Base-by-base conservation (phyloP, 1,284 basidiomycete species). In the Lignosus rhinocerotis region DNA sequence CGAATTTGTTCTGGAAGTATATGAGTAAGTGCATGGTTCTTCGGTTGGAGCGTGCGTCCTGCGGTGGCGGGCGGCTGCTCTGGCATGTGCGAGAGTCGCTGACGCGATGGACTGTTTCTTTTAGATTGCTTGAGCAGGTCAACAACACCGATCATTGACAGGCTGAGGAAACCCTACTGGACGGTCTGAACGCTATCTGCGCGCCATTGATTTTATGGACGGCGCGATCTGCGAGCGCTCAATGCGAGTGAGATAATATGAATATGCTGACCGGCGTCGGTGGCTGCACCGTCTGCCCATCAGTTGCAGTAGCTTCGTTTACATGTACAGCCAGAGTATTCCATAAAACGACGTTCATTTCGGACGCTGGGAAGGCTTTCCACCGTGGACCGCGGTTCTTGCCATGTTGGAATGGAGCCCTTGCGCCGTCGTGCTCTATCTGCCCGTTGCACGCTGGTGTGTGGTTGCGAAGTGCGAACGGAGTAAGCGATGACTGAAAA, bases 1-100 rank as follows among this genome's bases (percentile, higher is more conserved):
- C 31, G 51, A 56, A 21, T 70, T 67, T 50, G 51, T 61, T 45
- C 55, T 32, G 7, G 56, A 64, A 52, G 42, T 68, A 6, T 53
- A 60, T 30, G 48, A 41, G 67, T 69, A 50, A 63, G 67, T 66
- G 46, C 14, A 42, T 8, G n/a, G 25, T 25, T 25, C 25, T 25
- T 25, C 25, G 25, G 25, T 25, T 25, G 25, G 25, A 25, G 25
- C 25, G 25, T 25, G 25, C 5, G 45, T 16, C 12, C 25, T 30
- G 45, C 4, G 14, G 11, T 31, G 14, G 11, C 14, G 45, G 25
- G 45, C 45, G 45, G 16, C 30, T n/a, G 45, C 25, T 31, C 25
- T 46, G 19, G 32, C 36, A 14, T 14, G 48, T 34, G 47, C 44
- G 51, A 51, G 52, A 51, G 46, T 56, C 45, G 55, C 59, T 60